These are phyloP conservation scores for Jatropha podagrica DNA, from an alignment of 441 rosid species.

Conservation along the genomic window DNA sequence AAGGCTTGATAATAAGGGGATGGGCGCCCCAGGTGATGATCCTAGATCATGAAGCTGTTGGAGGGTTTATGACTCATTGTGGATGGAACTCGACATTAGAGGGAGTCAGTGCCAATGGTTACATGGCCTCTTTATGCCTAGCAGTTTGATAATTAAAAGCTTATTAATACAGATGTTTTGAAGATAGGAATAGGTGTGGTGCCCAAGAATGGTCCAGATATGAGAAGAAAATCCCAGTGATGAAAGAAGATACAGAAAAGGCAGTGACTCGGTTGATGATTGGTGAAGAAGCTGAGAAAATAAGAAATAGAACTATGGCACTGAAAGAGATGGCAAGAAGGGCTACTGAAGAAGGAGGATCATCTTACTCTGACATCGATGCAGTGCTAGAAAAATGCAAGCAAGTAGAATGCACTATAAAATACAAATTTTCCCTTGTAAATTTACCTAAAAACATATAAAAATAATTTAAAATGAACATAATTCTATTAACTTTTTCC, in stretches of 20 bases:
- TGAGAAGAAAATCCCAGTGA: constrained; percentile 11
- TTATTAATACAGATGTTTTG: constrained; percentile 27
- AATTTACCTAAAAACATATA: too few relatives aligned
- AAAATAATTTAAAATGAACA: too few relatives aligned
- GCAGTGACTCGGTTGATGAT: constrained; percentile 29
- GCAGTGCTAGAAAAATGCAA: constrained; percentile 24
- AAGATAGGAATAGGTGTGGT: constrained; percentile 27
- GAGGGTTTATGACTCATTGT: constrained; percentile 38
- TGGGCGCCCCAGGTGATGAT: constrained; percentile 39
- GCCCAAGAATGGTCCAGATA: constrained; percentile 13
- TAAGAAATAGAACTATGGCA: constrained; percentile 20
- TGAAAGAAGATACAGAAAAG: constrained; percentile 25
- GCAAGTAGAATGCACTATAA: background rate
- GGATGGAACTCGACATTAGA: constrained; percentile 40
- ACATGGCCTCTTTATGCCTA: constrained; percentile 34
- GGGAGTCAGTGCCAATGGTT: constrained; percentile 26
- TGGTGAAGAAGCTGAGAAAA: constrained; percentile 37
- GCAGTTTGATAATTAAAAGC: constrained; percentile 38
- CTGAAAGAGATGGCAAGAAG: constrained; percentile 27
- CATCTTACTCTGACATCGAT: constrained; percentile 29
- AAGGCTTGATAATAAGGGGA: constrained; percentile 29
- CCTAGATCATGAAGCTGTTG: constrained; percentile 32
- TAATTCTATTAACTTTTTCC: too few relatives aligned
- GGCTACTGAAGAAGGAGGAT: constrained; percentile 39
- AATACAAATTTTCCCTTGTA: too few relatives aligned